phyloP scores from a whole-genome alignment of 176 grass and related monocot species.

The barley (Hordeum vulgare) region DNA sequence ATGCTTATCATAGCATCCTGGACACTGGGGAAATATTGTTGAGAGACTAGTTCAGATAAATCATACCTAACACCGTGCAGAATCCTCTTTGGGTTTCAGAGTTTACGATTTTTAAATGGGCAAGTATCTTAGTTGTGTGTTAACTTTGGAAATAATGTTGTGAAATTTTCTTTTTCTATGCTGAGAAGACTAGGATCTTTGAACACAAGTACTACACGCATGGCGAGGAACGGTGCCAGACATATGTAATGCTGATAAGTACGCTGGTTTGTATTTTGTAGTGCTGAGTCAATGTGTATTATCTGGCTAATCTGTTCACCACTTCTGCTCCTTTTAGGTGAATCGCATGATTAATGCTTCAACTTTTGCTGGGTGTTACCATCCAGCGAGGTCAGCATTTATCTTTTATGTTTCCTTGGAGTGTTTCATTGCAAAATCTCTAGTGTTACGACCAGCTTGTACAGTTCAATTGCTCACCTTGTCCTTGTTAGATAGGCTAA shows the following conservation, averaged over 20 bases:
- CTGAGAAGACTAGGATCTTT: slow-evolving; percentile 46
- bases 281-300: neutral
- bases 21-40: neutral
- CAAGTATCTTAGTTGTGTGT: neutral
- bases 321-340: slow-evolving; percentile 30
- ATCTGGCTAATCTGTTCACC: slow-evolving; percentile 10
- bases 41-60: neutral
- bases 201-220: slow-evolving; percentile 49
- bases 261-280: slow-evolving; percentile 12
- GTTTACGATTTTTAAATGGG: neutral
- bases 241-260: slow-evolving; percentile 48
- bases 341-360: slow-evolving; percentile 32
- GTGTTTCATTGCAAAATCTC: neutral
- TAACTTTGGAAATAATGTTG: neutral
- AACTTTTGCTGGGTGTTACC: neutral
- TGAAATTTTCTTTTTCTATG: slow-evolving; percentile 1
- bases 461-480: neutral
- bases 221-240: slow-evolving; percentile 33
- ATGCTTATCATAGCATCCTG: neutral
- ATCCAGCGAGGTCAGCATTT: slow-evolving; percentile 37
- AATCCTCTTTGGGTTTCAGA: neutral
- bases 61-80: neutral
- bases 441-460: neutral
- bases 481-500: neutral
- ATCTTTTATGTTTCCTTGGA: neutral